phyloP scores from a whole-genome alignment of 1,284 basidiomycete species.

The Anthracocystis setariae region DNA sequence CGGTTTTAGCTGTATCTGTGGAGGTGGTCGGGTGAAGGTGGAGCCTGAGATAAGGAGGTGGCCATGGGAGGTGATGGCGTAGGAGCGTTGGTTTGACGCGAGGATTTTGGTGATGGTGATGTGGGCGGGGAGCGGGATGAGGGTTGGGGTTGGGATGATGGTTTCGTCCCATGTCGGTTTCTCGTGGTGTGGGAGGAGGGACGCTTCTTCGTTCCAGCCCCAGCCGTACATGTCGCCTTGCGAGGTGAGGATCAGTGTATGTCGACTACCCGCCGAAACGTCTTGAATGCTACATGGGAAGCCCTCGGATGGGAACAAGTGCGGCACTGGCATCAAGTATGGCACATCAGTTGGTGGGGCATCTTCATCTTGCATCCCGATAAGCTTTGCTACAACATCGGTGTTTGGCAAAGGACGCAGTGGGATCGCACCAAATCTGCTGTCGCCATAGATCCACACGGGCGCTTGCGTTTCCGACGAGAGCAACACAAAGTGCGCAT shows the following conservation, averaged over 20 bases:
- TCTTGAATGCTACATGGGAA: background rate
- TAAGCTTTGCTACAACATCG: background rate
- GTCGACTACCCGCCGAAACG: conserved; percentile 13
- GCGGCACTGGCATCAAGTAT: conserved; percentile 19
- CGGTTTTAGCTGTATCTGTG: conserved; percentile 10
- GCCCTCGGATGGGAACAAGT: conserved; percentile 9
- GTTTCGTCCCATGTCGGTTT: conserved; percentile 2
- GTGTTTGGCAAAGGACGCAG: conserved; percentile 4
- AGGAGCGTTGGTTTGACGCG: conserved; percentile 7
- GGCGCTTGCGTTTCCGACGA: background rate
- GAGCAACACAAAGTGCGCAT: conserved; percentile 33
- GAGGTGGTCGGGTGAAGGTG: too few relatives aligned
- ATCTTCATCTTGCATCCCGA: background rate
- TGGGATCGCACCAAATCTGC: conserved; percentile 30
- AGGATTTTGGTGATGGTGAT: conserved; percentile 1
- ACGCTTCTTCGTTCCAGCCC: conserved; percentile 42
- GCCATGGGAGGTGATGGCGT: conserved; percentile 4
- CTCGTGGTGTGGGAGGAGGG: conserved; percentile 1
- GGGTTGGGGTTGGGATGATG: conserved; percentile 16
- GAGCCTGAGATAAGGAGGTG: conserved; percentile 15
- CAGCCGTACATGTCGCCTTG: conserved; percentile 36
- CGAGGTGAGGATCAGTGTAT: conserved; percentile 19
- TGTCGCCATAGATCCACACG: conserved; percentile 35
- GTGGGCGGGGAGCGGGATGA: background rate
- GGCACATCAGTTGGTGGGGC: conserved; percentile 4